Evolutionary conservation across 2,329 filamentous ascomycete species (phyloP).

Genomic region (Xylariaceae sp.): DNA sequence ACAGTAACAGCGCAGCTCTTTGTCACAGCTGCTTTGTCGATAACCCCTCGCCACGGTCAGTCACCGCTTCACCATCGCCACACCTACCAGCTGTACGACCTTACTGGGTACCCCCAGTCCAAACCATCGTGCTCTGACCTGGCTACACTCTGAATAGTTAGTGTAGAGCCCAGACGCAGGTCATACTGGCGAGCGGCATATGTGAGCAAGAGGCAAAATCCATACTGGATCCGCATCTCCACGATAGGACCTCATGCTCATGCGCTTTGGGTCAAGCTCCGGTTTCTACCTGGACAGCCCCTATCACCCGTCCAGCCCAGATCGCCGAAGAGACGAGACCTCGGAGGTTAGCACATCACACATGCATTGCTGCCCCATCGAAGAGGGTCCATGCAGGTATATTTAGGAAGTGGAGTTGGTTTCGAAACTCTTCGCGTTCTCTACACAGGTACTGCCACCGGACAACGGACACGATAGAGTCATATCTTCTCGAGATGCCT

Average conservation of each 20-base stretch:
- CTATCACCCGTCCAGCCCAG: constrained; percentile 2
- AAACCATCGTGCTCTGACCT: not conserved
- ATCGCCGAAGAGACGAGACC: constrained; percentile 1
- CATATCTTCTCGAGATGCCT: not conserved
- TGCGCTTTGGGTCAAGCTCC: constrained; percentile 4
- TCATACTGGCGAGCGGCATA: constrained; percentile 18
- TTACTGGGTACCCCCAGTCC: not conserved
- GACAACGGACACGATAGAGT: constrained; percentile 15
- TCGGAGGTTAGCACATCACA: constrained; percentile 7
- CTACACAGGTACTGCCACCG: constrained; percentile 16
- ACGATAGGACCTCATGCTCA: constrained; percentile 2
- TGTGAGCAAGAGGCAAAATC: constrained; percentile 10
- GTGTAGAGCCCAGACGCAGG: constrained; percentile 10
- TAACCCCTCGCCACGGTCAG: constrained; percentile 5
- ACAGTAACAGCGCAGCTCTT: not conserved
- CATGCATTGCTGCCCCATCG: constrained; percentile 23
- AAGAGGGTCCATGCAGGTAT: constrained; percentile 14
- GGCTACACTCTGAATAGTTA: constrained; percentile 12
- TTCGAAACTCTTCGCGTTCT: constrained; percentile 1
- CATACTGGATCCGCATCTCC: not conserved
- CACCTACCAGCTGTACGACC: constrained; percentile 2
- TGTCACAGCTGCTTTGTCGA: not conserved
- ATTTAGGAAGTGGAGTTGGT: constrained; percentile 6
- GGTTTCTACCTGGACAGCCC: not conserved
- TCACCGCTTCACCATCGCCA: constrained; percentile 17